Conservation (phyloP, 495 filamentous ascomycete species). For the Penicillium dipodomyicola region DNA sequence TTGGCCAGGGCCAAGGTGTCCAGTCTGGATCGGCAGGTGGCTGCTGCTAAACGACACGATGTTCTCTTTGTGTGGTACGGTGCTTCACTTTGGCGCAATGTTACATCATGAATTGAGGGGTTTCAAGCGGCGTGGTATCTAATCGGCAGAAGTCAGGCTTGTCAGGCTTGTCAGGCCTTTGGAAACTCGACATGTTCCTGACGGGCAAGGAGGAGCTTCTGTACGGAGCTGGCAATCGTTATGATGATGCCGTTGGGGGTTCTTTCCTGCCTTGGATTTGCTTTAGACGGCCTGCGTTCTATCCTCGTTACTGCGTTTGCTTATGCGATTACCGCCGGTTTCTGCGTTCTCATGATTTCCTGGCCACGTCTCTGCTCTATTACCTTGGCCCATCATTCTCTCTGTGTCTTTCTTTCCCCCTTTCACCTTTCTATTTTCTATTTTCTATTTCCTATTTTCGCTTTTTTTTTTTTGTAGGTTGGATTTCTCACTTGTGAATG, state of each 20-base stretch:
- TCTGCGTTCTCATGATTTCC: slow-evolving; percentile 25
- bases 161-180: slow-evolving; percentile 18
- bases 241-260: slow-evolving; percentile 22
- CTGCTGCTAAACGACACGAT: slow-evolving; percentile 74
- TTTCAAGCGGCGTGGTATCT: slow-evolving; percentile 22
- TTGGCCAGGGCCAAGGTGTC: slow-evolving; percentile 90
- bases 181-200: slow-evolving; percentile 20
- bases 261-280: slow-evolving; percentile 30
- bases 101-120: slow-evolving; percentile 31
- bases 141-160: slow-evolving; percentile 19
- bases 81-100: slow-evolving; percentile 36
- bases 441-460: slow-evolving; percentile 20
- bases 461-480: slow-evolving; percentile 37
- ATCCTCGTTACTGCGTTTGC: slow-evolving; percentile 27
- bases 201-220: slow-evolving; percentile 13
- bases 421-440: slow-evolving; percentile 16
- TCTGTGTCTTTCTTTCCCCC: slow-evolving; percentile 21
- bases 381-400: slow-evolving; percentile 31
- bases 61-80: slow-evolving; percentile 21
- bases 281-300: slow-evolving; percentile 43
- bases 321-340: slow-evolving; percentile 31
- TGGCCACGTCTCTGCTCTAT: slow-evolving; percentile 26
- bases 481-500: slow-evolving; percentile 43
- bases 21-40: slow-evolving; percentile 85
- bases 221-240: slow-evolving; percentile 17